Conservation (phyloP, 495 filamentous ascomycete genomes). For the Elasticomyces elasticus region DNA sequence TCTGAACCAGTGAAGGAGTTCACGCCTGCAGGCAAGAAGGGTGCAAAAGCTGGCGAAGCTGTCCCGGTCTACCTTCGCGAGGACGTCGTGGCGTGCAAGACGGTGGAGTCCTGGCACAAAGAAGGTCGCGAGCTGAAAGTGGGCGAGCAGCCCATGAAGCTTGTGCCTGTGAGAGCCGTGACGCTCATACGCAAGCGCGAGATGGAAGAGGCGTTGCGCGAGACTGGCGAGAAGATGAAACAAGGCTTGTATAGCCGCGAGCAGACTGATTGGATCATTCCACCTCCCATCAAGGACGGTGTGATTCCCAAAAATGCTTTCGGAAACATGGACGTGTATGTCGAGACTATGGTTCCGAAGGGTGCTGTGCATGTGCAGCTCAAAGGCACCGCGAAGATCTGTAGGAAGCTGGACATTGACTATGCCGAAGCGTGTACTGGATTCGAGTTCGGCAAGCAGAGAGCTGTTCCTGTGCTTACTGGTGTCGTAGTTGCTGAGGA, state of each 20-base stretch:
- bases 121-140: constrained; percentile 69
- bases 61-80: constrained; percentile 73
- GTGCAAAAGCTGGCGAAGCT: constrained; percentile 47
- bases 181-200: constrained; percentile 82
- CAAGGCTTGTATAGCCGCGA: constrained; percentile 75
- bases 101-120: constrained; percentile 95
- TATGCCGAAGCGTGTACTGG: constrained; percentile 92
- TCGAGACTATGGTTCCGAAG: constrained; percentile 78
- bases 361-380: constrained; percentile 77
- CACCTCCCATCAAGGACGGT: constrained; percentile 70
- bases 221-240: constrained; percentile 68
- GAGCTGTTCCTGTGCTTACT: constrained; percentile 83
- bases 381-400: constrained; percentile 64
- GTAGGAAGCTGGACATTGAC: constrained; percentile 74
- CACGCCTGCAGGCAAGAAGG: constrained; percentile 45
- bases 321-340: constrained; percentile 95
- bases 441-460: constrained; percentile 89
- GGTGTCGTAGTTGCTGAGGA: constrained; percentile 83
- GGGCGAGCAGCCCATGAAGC: constrained; percentile 69
- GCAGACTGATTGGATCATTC: constrained; percentile 93
- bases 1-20: constrained; percentile 67
- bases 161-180: constrained; percentile 80
- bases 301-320: constrained; percentile 89
- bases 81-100: constrained; percentile 77
- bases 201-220: constrained; percentile 69